Percentiles rank a stretch among this genome's conserved stretches.
Evolutionary conservation across 768 basidiomycete species (phyloP).

Genomic region (Polyporus arcularius): DNA sequence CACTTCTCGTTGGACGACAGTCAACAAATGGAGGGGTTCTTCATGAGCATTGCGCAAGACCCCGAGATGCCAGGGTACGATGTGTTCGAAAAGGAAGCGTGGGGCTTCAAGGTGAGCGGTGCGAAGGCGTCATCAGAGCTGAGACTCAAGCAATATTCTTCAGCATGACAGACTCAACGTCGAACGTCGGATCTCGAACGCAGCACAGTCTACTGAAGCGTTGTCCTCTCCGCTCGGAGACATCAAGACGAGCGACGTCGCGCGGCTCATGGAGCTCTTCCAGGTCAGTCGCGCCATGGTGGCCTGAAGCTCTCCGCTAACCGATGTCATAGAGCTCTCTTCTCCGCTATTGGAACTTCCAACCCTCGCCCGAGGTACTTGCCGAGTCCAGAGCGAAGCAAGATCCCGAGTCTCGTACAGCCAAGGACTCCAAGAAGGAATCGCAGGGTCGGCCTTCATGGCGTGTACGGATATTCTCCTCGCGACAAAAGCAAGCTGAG

Average conservation of each 20-base stretch:
- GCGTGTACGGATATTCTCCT: conserved; percentile 23
- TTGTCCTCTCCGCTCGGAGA: conserved; percentile 27
- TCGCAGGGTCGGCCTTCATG: conserved; percentile 15
- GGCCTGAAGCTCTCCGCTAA: background rate
- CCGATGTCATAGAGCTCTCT: conserved; percentile 55
- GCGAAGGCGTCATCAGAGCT: background rate
- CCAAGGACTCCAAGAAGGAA: conserved; percentile 6
- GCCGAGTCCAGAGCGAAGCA: conserved; percentile 5
- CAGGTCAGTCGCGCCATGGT: conserved; percentile 44
- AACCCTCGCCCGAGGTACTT: conserved; percentile 33
- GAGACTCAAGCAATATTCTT: conserved; percentile 7
- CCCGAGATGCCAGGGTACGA: conserved; percentile 56
- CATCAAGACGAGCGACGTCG: conserved; percentile 77
- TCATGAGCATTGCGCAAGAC: conserved; percentile 58
- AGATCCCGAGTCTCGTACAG: conserved; percentile 11
- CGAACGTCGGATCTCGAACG: conserved; percentile 59
- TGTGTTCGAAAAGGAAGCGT: conserved; percentile 73
- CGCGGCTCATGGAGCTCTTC: conserved; percentile 82
- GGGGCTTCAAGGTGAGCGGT: conserved; percentile 69
- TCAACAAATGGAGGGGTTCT: conserved; percentile 81
- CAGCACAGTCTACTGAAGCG: conserved; percentile 34
- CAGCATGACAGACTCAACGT: conserved; percentile 79
- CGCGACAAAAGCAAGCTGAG: conserved; percentile 15
- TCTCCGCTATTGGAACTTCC: conserved; percentile 72
- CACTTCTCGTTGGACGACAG: conserved; percentile 31